Percentiles rank a stretch among this genome's conserved stretches.
These are phyloP conservation scores for Phytophthora cajani DNA, from an alignment of 352 stramenopile genomes.

Conservation along the genomic window DNA sequence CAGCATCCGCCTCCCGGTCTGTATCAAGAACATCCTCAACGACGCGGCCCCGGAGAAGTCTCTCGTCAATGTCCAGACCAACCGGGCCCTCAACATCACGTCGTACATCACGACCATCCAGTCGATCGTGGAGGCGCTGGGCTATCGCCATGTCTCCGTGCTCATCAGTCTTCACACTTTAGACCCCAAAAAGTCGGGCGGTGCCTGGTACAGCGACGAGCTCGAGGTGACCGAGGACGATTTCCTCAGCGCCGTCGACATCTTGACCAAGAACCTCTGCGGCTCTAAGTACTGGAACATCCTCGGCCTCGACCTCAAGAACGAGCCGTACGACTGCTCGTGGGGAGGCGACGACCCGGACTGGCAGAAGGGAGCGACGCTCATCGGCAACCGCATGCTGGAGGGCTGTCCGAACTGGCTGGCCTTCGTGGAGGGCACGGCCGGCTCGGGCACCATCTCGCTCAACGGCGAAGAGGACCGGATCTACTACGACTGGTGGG, in stretches of 20 bases:
- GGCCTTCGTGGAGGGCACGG: conserved; percentile 72
- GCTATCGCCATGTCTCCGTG: conserved; percentile 64
- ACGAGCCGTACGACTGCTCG: conserved; percentile 63
- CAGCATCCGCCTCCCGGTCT: conserved; percentile 61
- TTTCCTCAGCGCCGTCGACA: conserved; percentile 63
- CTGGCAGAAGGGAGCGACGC: conserved; percentile 58
- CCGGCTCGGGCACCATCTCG: conserved; percentile 41
- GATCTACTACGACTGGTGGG: conserved; percentile 74
- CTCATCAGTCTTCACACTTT: conserved; percentile 77
- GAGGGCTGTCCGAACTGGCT: conserved; percentile 67
- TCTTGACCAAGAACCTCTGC: conserved; percentile 62
- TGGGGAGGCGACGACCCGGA: conserved; percentile 53
- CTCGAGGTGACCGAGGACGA: conserved; percentile 59
- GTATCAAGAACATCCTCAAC: conserved; percentile 65
- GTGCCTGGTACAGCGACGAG: conserved; percentile 61
- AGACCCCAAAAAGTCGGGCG: conserved; percentile 51
- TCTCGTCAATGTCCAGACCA: conserved; percentile 71
- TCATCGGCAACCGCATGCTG: conserved; percentile 71
- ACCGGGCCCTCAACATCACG: conserved; percentile 68
- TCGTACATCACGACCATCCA: conserved; percentile 67
- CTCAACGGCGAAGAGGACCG: conserved; percentile 29
- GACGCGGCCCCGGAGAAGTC: conserved; percentile 49
- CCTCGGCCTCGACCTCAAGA: conserved; percentile 72
- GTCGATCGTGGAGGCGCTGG: conserved; percentile 60
- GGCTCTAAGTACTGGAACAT: conserved; percentile 69